Evolutionary conservation across 2,329 filamentous ascomycete species (phyloP).

Genomic region (Diaporthe batatas): DNA sequence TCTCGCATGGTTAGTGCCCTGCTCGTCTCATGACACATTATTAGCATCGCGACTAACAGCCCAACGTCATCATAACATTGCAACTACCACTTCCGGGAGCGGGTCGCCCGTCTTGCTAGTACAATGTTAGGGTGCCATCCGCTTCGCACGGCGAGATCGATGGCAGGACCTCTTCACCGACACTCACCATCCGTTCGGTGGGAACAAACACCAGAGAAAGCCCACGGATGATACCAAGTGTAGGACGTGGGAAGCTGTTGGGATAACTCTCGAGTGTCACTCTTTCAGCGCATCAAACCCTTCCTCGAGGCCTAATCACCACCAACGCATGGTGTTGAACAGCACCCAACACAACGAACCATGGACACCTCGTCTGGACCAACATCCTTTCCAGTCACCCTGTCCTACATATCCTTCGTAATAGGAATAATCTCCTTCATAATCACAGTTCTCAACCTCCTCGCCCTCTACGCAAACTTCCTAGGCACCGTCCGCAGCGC

Average conservation of each 20-base stretch:
- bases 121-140: not conserved
- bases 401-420: conserved; percentile 39
- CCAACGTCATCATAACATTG: conserved; percentile 34
- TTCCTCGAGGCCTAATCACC: not conserved
- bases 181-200: not conserved
- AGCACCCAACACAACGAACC: not conserved
- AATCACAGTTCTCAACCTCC: conserved; percentile 43
- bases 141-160: not conserved
- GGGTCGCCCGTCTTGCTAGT: conserved; percentile 10
- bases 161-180: not conserved
- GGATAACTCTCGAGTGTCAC: not conserved
- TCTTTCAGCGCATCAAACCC: not conserved
- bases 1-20: conserved; percentile 25
- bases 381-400: conserved; percentile 23
- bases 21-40: conserved; percentile 24
- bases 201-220: not conserved
- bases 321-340: not conserved
- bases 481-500: conserved; percentile 42
- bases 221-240: not conserved
- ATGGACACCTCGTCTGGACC: conserved; percentile 15
- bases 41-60: conserved; percentile 31
- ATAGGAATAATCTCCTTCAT: conserved; percentile 40
- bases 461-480: conserved; percentile 44
- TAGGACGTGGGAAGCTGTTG: not conserved
- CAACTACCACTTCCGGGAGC: conserved; percentile 10